Conservation (phyloP, 2,329 filamentous ascomycete species). For the Aureobasidium sp. region DNA sequence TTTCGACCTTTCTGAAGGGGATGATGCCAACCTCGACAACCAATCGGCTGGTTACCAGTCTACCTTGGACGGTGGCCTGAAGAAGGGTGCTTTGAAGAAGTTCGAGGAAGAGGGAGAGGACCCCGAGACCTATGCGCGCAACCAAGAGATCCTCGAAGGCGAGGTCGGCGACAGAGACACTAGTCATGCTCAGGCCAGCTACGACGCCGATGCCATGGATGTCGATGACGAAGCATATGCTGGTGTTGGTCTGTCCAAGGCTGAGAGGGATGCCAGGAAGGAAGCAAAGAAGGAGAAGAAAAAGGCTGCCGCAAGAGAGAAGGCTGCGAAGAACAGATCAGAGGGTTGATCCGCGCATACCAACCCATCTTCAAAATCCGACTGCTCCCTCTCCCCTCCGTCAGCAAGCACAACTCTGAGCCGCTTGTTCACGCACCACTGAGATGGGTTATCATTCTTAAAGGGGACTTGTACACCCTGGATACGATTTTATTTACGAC, state of each 20-base stretch:
- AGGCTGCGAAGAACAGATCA: slow-evolving; percentile 11
- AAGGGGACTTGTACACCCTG: not conserved
- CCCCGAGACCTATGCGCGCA: slow-evolving; percentile 33
- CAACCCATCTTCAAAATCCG: not conserved
- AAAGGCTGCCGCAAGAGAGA: slow-evolving; percentile 33
- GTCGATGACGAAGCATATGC: slow-evolving; percentile 19
- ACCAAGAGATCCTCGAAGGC: slow-evolving; percentile 32
- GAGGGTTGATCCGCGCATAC: slow-evolving; percentile 1
- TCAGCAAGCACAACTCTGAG: not conserved
- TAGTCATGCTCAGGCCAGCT: slow-evolving; percentile 16
- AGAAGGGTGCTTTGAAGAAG: slow-evolving; percentile 15
- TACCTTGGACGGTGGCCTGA: slow-evolving; percentile 11
- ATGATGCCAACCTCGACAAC: not conserved
- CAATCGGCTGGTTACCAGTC: slow-evolving; percentile 8
- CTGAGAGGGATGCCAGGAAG: slow-evolving; percentile 46
- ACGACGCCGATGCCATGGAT: slow-evolving; percentile 6
- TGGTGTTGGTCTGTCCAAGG: slow-evolving; percentile 23
- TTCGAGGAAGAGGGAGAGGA: slow-evolving; percentile 25
- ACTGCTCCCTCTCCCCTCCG: not conserved
- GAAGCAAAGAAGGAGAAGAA: slow-evolving; percentile 47
- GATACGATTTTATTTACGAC: slow-evolving; percentile 7
- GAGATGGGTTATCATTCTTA: not conserved
- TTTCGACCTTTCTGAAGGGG: not conserved
- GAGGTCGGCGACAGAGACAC: slow-evolving; percentile 29
- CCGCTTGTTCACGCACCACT: not conserved